Conservation (phyloP, 352 stramenopile genomes). For the Globisporangium cylindrosporum region DNA sequence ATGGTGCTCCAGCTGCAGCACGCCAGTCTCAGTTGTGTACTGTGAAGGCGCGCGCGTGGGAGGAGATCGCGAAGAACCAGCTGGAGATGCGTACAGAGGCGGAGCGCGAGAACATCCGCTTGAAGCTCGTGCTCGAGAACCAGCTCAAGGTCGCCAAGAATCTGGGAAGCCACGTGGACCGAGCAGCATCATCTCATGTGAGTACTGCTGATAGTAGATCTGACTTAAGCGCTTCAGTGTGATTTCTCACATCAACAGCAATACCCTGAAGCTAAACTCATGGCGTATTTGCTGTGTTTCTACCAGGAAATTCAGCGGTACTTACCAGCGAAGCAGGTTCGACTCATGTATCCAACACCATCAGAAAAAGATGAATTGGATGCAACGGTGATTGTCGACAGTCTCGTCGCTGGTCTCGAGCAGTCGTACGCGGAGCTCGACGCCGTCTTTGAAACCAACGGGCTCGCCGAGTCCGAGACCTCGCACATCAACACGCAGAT, state of each 20-base stretch:
- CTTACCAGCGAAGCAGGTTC: neutral
- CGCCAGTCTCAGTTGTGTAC: neutral
- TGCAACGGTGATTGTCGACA: conserved; percentile 13
- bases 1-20: neutral
- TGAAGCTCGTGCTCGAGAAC: conserved; percentile 46
- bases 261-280: too few species aligned
- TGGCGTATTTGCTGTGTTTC: neutral
- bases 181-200: neutral
- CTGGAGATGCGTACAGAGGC: neutral
- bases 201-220: neutral
- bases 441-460: conserved; percentile 4
- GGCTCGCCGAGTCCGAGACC: conserved; percentile 2
- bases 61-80: conserved; percentile 8
- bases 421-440: conserved; percentile 6
- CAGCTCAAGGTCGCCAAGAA: conserved; percentile 46
- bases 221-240: neutral
- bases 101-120: conserved; percentile 47
- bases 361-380: neutral
- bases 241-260: too few species aligned
- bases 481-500: neutral
- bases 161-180: conserved; percentile 23
- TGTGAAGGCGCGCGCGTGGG: conserved; percentile 4
- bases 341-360: neutral
- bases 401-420: conserved; percentile 21
- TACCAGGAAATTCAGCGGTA: neutral